Evolutionary conservation across 1,284 basidiomycete genomes (phyloP).

Genomic region (Laetiporus sulphureus): DNA sequence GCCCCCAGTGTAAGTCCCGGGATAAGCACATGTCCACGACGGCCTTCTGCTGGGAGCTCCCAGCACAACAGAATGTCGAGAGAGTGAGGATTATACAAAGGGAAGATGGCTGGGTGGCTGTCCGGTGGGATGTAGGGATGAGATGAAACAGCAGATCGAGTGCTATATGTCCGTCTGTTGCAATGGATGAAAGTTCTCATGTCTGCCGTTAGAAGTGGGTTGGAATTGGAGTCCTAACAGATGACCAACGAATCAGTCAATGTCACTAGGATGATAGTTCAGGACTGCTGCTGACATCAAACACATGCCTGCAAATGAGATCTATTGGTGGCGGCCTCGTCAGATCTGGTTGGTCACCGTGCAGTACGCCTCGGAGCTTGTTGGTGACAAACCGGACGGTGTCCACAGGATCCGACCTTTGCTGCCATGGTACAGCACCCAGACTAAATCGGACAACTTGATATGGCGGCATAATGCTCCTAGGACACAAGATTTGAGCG

Average conservation of each 20-base stretch:
- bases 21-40: conserved; percentile 55
- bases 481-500: too few species aligned
- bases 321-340: conserved; percentile 50
- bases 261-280: conserved; percentile 13
- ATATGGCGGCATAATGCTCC: conserved; percentile 37
- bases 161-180: conserved; percentile 37
- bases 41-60: conserved; percentile 51
- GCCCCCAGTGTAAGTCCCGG: conserved; percentile 63
- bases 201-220: conserved; percentile 26
- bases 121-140: conserved; percentile 59
- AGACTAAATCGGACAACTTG: conserved; percentile 46
- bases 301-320: conserved; percentile 43
- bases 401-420: conserved; percentile 32
- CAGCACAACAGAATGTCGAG: conserved; percentile 74
- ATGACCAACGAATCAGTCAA: too few species aligned
- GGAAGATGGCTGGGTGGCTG: conserved; percentile 60
- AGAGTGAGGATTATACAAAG: conserved; percentile 67
- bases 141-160: conserved; percentile 31
- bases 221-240: too few species aligned
- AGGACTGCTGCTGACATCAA: conserved; percentile 27
- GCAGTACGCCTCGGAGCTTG: conserved; percentile 48
- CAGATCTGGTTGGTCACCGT: conserved; percentile 35
- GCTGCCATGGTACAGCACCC: conserved; percentile 33
- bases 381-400: conserved; percentile 44
- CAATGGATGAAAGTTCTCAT: conserved; percentile 43